phyloP scores from a whole-genome alignment of 495 filamentous ascomycete genomes.

The Penicillium goetzii region DNA sequence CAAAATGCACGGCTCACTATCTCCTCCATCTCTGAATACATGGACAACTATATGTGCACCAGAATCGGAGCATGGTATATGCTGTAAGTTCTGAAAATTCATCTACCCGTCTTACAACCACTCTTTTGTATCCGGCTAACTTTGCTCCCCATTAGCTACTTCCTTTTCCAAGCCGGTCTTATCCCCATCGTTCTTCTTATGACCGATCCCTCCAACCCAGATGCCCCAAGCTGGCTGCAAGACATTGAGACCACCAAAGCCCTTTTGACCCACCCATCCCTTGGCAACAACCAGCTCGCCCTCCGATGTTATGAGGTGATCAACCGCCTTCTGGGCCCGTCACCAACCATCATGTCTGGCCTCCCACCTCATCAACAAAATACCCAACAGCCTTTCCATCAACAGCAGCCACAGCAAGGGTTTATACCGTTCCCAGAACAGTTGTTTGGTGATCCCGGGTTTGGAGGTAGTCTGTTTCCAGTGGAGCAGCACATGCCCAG shows the following conservation, averaged over 20 bases:
- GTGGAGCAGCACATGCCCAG: constrained; percentile 42
- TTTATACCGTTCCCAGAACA: constrained; percentile 50
- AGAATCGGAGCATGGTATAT: constrained; percentile 56
- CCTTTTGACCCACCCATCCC: constrained; percentile 46
- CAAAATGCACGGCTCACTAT: constrained; percentile 50
- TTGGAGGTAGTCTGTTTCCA: constrained; percentile 44
- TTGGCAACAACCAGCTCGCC: constrained; percentile 49
- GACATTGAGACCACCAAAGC: constrained; percentile 53
- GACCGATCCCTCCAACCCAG: constrained; percentile 50
- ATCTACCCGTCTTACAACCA: not conserved
- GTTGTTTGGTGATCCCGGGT: constrained; percentile 42
- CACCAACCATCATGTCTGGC: constrained; percentile 21
- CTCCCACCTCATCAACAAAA: not conserved
- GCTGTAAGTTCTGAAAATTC: constrained; percentile 39
- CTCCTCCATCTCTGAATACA: constrained; percentile 48
- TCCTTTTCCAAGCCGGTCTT: constrained; percentile 57
- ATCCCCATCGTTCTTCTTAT: constrained; percentile 56
- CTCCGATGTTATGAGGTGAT: constrained; percentile 49
- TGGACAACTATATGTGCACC: constrained; percentile 46
- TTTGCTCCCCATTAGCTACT: constrained; percentile 39
- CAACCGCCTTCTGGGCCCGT: constrained; percentile 46
- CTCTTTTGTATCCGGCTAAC: not conserved
- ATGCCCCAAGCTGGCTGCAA: constrained; percentile 48
- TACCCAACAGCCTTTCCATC: constrained; percentile 14
- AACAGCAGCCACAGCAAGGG: constrained; percentile 28